These are phyloP conservation scores for Penicillium egyptiacum DNA, from an alignment of 495 filamentous ascomycete genomes.

Conservation along the genomic window DNA sequence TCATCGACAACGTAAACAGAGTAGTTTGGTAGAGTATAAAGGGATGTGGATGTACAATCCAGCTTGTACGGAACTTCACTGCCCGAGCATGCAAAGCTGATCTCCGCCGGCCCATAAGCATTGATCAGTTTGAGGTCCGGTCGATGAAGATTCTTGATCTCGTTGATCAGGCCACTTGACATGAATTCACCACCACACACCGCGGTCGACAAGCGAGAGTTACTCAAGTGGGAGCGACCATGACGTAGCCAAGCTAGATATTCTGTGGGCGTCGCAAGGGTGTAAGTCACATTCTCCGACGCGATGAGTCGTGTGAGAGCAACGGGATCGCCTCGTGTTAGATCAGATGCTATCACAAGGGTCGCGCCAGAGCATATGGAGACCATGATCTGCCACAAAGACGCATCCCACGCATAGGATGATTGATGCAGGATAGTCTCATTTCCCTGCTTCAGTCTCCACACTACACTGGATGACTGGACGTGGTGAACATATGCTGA, in stretches of 20 bases:
- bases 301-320: conserved; percentile 35
- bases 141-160: conserved; percentile 24
- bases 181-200: conserved; percentile 27
- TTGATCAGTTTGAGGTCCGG: conserved; percentile 29
- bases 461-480: conserved; percentile 23
- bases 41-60: conserved; percentile 3
- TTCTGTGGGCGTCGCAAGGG: conserved; percentile 44
- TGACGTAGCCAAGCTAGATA: conserved; percentile 38
- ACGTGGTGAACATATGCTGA: conserved; percentile 31
- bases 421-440: conserved; percentile 46
- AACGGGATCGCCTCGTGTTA: conserved; percentile 32
- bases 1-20: conserved; percentile 50
- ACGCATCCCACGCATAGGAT: conserved; percentile 41
- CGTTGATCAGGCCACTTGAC: conserved; percentile 12
- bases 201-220: conserved; percentile 6
- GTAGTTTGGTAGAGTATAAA: conserved; percentile 43
- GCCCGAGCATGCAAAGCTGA: conserved; percentile 24
- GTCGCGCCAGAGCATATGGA: conserved; percentile 36
- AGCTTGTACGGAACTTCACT: conserved; percentile 19
- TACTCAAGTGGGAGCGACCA: conserved; percentile 14
- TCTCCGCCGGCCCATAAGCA: conserved; percentile 37
- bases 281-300: conserved; percentile 35
- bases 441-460: conserved; percentile 15
- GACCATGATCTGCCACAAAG: conserved; percentile 34
- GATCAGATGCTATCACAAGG: conserved; percentile 27